Base-by-base conservation (phyloP, 179 eudicot genomes). In the Patellifolia procumbens region DNA sequence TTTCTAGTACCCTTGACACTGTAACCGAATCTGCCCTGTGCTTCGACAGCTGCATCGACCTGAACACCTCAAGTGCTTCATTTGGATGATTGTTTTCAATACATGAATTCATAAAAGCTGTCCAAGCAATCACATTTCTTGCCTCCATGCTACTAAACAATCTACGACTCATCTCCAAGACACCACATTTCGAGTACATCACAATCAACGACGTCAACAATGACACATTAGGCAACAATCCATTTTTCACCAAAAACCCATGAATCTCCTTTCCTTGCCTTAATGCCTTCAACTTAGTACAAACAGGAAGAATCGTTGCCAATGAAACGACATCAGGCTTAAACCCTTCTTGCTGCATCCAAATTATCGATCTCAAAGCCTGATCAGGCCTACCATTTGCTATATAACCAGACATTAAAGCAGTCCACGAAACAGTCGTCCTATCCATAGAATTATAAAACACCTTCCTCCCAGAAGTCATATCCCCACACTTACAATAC, bases 271-370 rank as follows among this genome's bases (percentile, higher is more conserved):
- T 94, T 51, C 98, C 98, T 80, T 83, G 88, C 72, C 76, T 87
- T 56, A 89, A 79, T 15, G 96, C 94, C 82, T 77, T 84, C 71
- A 94, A 51, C 52, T 86, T 66, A 3, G 87, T 86, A 74, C 96
- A 92, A 73, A 89, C 93, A 0, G 98, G 97, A 62, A 94, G 86
- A 64, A 94, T 76, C 3, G 98, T 94, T 10, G 93, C 96, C 24
- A 94, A 48, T 1, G 97, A 86, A 53, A 94, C 98, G 49, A 88
- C 73, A 86, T 94, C 97, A 45, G 97, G 98, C 83, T 79, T 92
- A 69, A 88, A 86, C 46, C 97, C 96, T 88, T 94, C 98, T 83
- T 92, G 90, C 73, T 94, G 98, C 98, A 94, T 94, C 96, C 98
- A 94, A 0, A 87, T 76, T 51, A 92, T 74, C 11, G 92, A 83